phyloP scores from a whole-genome alignment of 371 early-diverging fungal species.

The Mucor velutinosus region DNA sequence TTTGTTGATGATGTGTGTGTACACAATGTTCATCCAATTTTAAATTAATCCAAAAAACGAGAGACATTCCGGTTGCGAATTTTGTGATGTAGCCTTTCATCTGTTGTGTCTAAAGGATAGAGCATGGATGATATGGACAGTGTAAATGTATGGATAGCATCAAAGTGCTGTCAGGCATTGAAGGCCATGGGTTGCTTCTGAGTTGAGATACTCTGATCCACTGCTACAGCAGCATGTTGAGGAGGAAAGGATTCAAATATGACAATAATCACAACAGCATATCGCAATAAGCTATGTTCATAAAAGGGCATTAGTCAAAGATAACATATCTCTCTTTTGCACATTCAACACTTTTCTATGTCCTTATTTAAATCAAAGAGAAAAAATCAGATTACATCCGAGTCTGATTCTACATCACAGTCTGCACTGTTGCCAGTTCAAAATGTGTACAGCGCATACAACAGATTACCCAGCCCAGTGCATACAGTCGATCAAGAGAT shows the following conservation, averaged over 20 bases:
- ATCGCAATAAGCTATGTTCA: not conserved
- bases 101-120: not conserved
- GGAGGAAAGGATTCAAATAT: not conserved
- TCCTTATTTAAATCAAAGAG: constrained; percentile 2
- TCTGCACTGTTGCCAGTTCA: constrained; percentile 1
- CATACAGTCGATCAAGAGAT: not conserved
- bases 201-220: not conserved
- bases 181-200: not conserved
- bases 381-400: not conserved
- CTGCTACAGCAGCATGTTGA: not conserved
- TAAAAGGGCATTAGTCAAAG: not conserved
- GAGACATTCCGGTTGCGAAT: not conserved
- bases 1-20: not conserved
- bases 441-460: constrained; percentile 7
- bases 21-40: not conserved
- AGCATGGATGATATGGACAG: not conserved
- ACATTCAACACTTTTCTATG: not conserved
- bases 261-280: not conserved
- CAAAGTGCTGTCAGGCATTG: not conserved
- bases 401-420: not conserved
- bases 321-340: not conserved
- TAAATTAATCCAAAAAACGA: not conserved
- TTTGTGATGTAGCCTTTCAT: not conserved
- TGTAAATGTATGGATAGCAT: not conserved
- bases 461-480: constrained; percentile 3